These are phyloP conservation scores for Yarrowia hollandica DNA, from an alignment of 805 yeast genomes.

Conservation along the genomic window DNA sequence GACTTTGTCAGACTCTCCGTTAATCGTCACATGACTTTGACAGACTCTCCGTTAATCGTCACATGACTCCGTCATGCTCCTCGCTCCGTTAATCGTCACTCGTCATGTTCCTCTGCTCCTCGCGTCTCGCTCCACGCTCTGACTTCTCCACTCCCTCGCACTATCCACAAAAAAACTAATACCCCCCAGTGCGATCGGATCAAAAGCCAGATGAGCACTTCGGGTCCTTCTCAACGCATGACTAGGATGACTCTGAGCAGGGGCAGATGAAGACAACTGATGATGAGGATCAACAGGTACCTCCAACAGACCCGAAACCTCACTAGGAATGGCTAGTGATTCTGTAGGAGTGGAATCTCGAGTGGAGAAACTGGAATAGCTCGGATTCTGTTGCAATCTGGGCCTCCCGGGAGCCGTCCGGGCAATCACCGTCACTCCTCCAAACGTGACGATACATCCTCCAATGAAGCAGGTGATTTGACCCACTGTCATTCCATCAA, in stretches of 20 bases:
- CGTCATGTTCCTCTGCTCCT: too few species aligned
- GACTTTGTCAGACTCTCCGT: too few species aligned
- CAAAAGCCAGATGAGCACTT: constrained; percentile 6
- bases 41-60: too few species aligned
- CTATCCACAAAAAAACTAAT: constrained; percentile 2
- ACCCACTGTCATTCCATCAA: constrained; percentile 34
- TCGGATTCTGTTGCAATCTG: constrained; percentile 4
- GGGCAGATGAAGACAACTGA: constrained; percentile 1
- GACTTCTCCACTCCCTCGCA: constrained; percentile 1
- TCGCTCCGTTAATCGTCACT: too few species aligned
- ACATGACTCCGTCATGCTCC: too few species aligned
- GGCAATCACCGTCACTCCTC: constrained; percentile 10
- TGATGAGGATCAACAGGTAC: background rate
- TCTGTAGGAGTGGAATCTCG: background rate
- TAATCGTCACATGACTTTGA: too few species aligned
- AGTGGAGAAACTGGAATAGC: background rate
- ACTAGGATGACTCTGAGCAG: background rate
- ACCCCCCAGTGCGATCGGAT: background rate
- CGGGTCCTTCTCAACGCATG: constrained; percentile 9
- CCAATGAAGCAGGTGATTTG: constrained; percentile 7
- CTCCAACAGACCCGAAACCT: background rate
- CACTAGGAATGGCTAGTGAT: constrained; percentile 11
- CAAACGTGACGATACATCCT: constrained; percentile 10
- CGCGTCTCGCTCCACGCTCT: too few species aligned
- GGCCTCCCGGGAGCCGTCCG: constrained; percentile 4